Evolutionary conservation across 306 rosid genomes (phyloP).

Genomic region (Crotalaria pallida): DNA sequence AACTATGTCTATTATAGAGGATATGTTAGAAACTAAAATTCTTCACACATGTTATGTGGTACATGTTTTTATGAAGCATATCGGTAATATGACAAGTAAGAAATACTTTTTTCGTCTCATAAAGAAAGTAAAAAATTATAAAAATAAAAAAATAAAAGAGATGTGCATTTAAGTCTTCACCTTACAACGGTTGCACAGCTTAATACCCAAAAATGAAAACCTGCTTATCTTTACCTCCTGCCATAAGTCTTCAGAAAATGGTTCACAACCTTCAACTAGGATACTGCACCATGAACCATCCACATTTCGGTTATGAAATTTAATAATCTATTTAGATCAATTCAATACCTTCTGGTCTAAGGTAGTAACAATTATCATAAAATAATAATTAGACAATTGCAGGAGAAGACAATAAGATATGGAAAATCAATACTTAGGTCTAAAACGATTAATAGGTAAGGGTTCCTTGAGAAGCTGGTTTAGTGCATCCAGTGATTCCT

Average conservation of each 20-base stretch:
- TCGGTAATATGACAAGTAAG: no score
- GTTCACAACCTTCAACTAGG: constrained; percentile 67
- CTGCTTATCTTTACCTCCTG: constrained; percentile 56
- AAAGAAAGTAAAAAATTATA: no score
- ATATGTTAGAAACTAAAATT: constrained; percentile 11
- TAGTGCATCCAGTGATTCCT: constrained; percentile 75
- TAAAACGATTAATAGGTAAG: constrained; percentile 66
- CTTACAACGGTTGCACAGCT: constrained; percentile 85
- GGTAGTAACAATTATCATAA: neutral
- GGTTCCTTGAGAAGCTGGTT: constrained; percentile 62
- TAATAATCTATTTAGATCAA: neutral
- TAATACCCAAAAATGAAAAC: constrained; percentile 67
- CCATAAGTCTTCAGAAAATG: constrained; percentile 88
- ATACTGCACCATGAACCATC: constrained; percentile 42
- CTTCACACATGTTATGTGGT: neutral
- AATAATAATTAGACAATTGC: neutral
- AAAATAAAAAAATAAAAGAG: neutral
- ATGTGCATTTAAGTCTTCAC: constrained; percentile 39
- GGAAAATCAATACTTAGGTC: constrained; percentile 62
- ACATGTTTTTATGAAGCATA: no score
- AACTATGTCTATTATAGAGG: neutral
- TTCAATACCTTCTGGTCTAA: neutral
- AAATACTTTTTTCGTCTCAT: no score
- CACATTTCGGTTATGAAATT: neutral
- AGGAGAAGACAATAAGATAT: constrained; percentile 1